phyloP scores from a whole-genome alignment of 441 rosid species.

The Geranium incanum region DNA sequence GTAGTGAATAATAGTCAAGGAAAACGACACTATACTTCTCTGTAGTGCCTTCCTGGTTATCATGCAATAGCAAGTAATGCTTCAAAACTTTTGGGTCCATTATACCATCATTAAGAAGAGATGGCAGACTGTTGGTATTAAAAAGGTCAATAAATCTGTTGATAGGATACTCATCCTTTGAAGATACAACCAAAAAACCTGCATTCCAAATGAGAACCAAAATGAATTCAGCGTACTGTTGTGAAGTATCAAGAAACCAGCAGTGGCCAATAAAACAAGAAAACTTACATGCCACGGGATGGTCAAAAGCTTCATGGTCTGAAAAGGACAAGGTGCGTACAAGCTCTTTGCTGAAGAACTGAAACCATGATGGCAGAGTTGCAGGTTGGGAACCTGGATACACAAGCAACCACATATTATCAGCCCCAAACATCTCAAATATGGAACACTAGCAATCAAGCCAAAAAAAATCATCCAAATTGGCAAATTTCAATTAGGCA shows the following conservation, averaged over 20 bases:
- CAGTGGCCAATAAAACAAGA: conserved; percentile 21
- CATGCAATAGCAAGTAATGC: conserved; percentile 84
- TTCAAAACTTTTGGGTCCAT: conserved; percentile 94
- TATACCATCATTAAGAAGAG: conserved; percentile 77
- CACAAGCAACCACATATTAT: conserved; percentile 18
- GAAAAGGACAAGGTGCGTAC: conserved; percentile 64
- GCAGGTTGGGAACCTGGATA: conserved; percentile 70
- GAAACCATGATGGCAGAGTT: conserved; percentile 81
- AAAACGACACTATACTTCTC: conserved; percentile 45
- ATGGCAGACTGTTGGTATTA: conserved; percentile 67
- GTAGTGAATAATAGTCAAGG: conserved; percentile 1
- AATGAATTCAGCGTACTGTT: neutral
- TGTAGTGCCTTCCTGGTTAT: conserved; percentile 71
- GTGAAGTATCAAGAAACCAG: conserved; percentile 11
- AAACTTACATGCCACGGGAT: conserved; percentile 95
- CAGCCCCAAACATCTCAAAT: conserved; percentile 18
- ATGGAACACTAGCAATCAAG: neutral
- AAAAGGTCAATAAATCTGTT: conserved; percentile 78
- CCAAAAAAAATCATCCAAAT: conserved; percentile 1
- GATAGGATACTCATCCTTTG: conserved; percentile 86
- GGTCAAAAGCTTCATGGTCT: conserved; percentile 95
- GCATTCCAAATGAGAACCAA: conserved; percentile 24
- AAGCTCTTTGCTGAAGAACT: conserved; percentile 72
- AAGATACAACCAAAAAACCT: conserved; percentile 95
- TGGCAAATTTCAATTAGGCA: neutral